Conservation (phyloP, 495 filamentous ascomycete species). For the Neurospora intermedia region DNA sequence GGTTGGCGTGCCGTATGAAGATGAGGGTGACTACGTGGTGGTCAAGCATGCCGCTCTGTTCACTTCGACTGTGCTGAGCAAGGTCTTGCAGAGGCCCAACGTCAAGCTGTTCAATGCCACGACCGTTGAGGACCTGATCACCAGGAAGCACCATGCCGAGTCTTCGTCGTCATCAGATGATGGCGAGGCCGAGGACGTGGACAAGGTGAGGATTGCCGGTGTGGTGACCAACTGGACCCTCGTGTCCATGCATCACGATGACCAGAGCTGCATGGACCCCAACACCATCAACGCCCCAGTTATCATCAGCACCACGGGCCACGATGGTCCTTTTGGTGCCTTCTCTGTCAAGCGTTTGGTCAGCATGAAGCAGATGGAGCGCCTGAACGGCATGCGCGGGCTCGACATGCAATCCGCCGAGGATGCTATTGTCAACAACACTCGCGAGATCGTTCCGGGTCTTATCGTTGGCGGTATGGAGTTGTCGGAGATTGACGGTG, state of each 20-base stretch:
- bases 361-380: conserved; percentile 67
- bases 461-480: conserved; percentile 93
- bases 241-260: conserved; percentile 72
- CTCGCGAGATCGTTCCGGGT: conserved; percentile 74
- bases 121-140: conserved; percentile 82
- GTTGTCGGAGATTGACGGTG: conserved; percentile 78
- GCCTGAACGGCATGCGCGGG: conserved; percentile 83
- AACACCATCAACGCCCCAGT: conserved; percentile 89
- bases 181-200: conserved; percentile 28
- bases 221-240: conserved; percentile 94
- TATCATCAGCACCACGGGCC: conserved; percentile 77
- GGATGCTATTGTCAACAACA: conserved; percentile 83
- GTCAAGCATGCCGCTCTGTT: conserved; percentile 91
- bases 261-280: conserved; percentile 90
- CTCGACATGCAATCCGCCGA: conserved; percentile 84
- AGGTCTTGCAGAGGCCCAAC: conserved; percentile 73
- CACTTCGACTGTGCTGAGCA: conserved; percentile 72
- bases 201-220: conserved; percentile 58
- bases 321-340: conserved; percentile 81
- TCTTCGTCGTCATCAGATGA: conserved; percentile 8
- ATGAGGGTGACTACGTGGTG: conserved; percentile 77
- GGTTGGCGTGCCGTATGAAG: conserved; percentile 74
- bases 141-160: conserved; percentile 35
- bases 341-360: conserved; percentile 81
- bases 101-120: conserved; percentile 95